phyloP scores from a whole-genome alignment of 305 asterid species.

The Fraxinus velutina region DNA sequence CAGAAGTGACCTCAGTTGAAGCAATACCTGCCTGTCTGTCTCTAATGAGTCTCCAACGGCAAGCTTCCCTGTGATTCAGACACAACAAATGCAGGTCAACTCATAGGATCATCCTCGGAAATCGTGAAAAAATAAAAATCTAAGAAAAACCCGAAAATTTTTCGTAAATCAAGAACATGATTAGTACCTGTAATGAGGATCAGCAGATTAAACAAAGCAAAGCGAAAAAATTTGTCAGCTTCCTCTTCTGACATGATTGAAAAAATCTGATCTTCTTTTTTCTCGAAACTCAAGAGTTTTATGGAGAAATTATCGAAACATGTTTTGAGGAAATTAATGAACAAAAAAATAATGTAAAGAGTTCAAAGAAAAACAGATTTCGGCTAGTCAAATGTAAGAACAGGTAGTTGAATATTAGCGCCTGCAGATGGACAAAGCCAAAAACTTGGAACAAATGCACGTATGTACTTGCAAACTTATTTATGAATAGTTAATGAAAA shows the following conservation, averaged over 20 bases:
- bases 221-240: slow-evolving; percentile 26
- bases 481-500: not conserved
- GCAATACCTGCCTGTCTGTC: slow-evolving; percentile 58
- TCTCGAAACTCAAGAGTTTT: slow-evolving; percentile 15
- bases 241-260: slow-evolving; percentile 51
- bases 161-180: not conserved
- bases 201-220: slow-evolving; percentile 24
- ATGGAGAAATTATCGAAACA: slow-evolving; percentile 32
- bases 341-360: not conserved
- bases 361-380: slow-evolving; percentile 12
- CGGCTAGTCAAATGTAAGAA: slow-evolving; percentile 32
- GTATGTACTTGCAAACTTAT: slow-evolving; percentile 25
- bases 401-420: slow-evolving; percentile 37
- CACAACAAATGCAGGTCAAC: slow-evolving; percentile 25
- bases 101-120: slow-evolving; percentile 25
- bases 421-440: slow-evolving; percentile 47
- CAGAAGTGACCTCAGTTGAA: slow-evolving; percentile 52
- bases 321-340: slow-evolving; percentile 23
- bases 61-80: slow-evolving; percentile 41
- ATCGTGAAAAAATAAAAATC: slow-evolving; percentile 6
- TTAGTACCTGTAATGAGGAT: slow-evolving; percentile 40
- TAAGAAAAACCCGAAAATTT: not conserved
- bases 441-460: slow-evolving; percentile 41
- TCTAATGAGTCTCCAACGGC: slow-evolving; percentile 57
- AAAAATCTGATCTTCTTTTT: slow-evolving; percentile 13